phyloP scores from a whole-genome alignment of 805 yeast genomes.

The Schizosaccharomyces cryophilus region DNA sequence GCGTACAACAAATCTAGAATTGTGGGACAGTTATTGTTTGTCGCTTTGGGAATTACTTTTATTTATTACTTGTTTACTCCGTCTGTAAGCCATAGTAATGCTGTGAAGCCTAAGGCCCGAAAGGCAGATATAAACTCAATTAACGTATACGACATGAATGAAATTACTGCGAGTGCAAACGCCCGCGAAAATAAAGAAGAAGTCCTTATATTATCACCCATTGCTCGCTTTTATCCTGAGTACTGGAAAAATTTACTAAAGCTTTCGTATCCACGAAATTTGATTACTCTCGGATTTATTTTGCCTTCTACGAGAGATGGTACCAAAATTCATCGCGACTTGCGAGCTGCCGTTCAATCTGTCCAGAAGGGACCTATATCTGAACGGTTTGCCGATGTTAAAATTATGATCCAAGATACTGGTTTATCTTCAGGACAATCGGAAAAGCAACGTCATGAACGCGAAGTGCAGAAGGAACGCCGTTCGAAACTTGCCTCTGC shows the following conservation, averaged over 20 bases:
- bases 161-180: slow-evolving; percentile 41
- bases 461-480: slow-evolving; percentile 65
- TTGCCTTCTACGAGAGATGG: slow-evolving; percentile 68
- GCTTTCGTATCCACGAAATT: slow-evolving; percentile 59
- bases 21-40: background rate
- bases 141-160: slow-evolving; percentile 56
- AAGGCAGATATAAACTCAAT: slow-evolving; percentile 1
- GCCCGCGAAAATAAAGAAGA: slow-evolving; percentile 59
- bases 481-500: slow-evolving; percentile 83
- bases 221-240: slow-evolving; percentile 59
- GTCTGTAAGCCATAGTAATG: background rate
- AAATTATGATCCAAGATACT: slow-evolving; percentile 78
- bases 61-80: background rate
- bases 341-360: slow-evolving; percentile 53
- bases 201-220: slow-evolving; percentile 69
- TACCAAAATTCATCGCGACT: slow-evolving; percentile 42
- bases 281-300: slow-evolving; percentile 74
- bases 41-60: background rate
- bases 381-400: slow-evolving; percentile 57
- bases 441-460: slow-evolving; percentile 72
- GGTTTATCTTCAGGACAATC: slow-evolving; percentile 39
- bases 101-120: background rate
- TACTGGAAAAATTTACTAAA: slow-evolving; percentile 70
- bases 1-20: background rate
- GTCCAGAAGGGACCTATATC: slow-evolving; percentile 40